Evolutionary conservation across 176 grass and related monocot genomes (phyloP).

Genomic region (Tuctoria greenei): DNA sequence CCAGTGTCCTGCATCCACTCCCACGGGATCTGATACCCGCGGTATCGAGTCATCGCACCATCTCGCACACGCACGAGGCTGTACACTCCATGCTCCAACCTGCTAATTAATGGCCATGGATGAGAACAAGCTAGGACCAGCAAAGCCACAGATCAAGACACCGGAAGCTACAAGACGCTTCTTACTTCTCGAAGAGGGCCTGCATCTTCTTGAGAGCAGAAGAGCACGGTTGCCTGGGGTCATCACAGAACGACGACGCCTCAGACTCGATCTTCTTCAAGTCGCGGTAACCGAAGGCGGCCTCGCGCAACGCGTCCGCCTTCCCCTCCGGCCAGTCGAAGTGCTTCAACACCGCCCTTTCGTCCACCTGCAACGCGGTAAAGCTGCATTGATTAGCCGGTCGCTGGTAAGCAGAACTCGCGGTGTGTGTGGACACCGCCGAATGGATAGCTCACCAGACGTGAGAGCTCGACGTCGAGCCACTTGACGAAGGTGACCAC

Average conservation of each 20-base stretch:
- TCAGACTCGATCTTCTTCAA: slow-evolving; percentile 75
- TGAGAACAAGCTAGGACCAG: slow-evolving; percentile 20
- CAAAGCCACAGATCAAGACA: background rate
- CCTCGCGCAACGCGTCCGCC: slow-evolving; percentile 85
- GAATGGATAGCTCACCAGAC: slow-evolving; percentile 46
- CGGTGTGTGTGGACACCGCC: too few species aligned
- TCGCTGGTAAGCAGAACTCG: background rate
- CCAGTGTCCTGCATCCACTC: slow-evolving; percentile 94
- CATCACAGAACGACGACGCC: slow-evolving; percentile 56
- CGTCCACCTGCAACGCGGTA: slow-evolving; percentile 98
- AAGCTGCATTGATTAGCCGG: background rate
- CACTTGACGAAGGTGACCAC: slow-evolving; percentile 97
- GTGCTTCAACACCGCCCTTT: slow-evolving; percentile 92
- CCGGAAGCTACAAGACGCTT: background rate
- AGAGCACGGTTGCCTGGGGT: slow-evolving; percentile 58
- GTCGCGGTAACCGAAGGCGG: slow-evolving; percentile 83
- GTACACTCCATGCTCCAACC: slow-evolving; percentile 86
- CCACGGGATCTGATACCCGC: slow-evolving; percentile 75
- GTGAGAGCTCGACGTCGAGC: slow-evolving; percentile 97
- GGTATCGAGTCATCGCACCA: slow-evolving; percentile 64
- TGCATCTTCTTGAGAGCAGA: slow-evolving; percentile 95
- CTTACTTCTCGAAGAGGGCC: slow-evolving; percentile 81
- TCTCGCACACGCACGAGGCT: slow-evolving; percentile 66
- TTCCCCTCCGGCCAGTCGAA: slow-evolving; percentile 97
- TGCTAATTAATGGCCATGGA: too few species aligned